phyloP scores from a whole-genome alignment of 192 early-diverging fungal genomes.

The Linnemannia hyalina region DNA sequence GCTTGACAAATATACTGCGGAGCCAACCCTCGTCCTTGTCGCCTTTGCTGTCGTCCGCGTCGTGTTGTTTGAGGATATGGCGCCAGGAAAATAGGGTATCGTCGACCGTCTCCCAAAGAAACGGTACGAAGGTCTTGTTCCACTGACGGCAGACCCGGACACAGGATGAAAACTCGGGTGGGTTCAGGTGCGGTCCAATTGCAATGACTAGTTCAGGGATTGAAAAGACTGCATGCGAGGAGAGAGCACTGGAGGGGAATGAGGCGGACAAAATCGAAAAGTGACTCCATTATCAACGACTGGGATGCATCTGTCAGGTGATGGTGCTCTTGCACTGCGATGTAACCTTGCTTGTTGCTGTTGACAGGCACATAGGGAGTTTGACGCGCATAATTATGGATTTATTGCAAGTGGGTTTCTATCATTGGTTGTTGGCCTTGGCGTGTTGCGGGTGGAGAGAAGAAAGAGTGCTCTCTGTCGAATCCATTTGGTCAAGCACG shows the following conservation, averaged over 20 bases:
- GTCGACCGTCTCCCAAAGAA: conserved; percentile 1
- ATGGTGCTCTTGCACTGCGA: background rate
- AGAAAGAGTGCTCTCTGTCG: background rate
- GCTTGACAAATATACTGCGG: background rate
- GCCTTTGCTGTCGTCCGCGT: background rate
- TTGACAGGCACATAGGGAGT: background rate
- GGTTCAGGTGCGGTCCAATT: background rate
- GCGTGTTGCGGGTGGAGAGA: background rate
- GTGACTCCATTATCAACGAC: background rate
- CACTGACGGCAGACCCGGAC: background rate
- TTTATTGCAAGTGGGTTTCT: background rate
- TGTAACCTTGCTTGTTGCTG: background rate
- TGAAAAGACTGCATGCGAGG: background rate
- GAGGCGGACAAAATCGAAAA: background rate
- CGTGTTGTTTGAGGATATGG: background rate
- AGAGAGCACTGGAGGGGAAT: background rate
- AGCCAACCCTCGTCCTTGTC: background rate
- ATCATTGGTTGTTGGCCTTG: background rate
- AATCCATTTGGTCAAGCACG: background rate
- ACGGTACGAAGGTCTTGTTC: background rate
- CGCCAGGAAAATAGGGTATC: background rate
- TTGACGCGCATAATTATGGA: conserved; percentile 3
- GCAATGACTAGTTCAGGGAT: background rate
- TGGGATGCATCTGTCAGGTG: background rate
- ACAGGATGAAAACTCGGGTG: background rate